phyloP scores from a whole-genome alignment of 139 green algal species.

The Edaphochlamys debaryana region DNA sequence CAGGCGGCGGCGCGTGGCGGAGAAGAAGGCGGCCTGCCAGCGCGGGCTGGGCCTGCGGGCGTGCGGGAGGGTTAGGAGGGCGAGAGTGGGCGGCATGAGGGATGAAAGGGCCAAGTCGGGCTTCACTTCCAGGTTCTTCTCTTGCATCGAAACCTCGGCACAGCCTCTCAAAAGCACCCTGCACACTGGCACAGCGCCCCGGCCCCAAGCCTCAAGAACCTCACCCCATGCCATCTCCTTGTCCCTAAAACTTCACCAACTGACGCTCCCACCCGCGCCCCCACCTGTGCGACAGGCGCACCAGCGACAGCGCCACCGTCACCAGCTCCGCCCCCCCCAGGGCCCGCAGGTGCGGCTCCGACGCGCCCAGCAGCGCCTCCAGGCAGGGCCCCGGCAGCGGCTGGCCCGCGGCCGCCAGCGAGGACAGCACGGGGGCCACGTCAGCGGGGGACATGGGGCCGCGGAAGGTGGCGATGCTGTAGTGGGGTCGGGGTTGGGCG shows the following conservation, averaged over 20 bases:
- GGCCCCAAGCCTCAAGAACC: background rate
- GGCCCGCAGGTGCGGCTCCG: conserved; percentile 14
- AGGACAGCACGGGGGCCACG: conserved; percentile 24
- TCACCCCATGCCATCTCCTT: too few relatives aligned
- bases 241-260: too few relatives aligned
- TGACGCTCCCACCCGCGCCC: too few relatives aligned
- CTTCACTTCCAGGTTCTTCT: background rate
- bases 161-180: too few relatives aligned
- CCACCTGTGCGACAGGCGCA: conserved; percentile 14
- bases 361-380: conserved; percentile 2
- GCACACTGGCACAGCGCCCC: too few relatives aligned
- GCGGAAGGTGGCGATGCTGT: background rate
- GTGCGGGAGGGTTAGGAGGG: background rate
- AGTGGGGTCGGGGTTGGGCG: too few relatives aligned
- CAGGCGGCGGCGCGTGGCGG: conserved; percentile 14
- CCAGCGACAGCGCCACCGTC: conserved; percentile 26
- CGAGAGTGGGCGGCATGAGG: background rate
- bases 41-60: conserved; percentile 1
- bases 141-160: too few relatives aligned
- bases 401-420: conserved; percentile 8
- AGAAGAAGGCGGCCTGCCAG: conserved; percentile 34
- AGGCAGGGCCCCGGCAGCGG: conserved; percentile 4
- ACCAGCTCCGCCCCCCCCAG: conserved; percentile 15
- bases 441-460: background rate
- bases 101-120: background rate